Evolutionary conservation across 169 alveolate genomes (phyloP).

Genomic region (Eimeria necatrix): DNA sequence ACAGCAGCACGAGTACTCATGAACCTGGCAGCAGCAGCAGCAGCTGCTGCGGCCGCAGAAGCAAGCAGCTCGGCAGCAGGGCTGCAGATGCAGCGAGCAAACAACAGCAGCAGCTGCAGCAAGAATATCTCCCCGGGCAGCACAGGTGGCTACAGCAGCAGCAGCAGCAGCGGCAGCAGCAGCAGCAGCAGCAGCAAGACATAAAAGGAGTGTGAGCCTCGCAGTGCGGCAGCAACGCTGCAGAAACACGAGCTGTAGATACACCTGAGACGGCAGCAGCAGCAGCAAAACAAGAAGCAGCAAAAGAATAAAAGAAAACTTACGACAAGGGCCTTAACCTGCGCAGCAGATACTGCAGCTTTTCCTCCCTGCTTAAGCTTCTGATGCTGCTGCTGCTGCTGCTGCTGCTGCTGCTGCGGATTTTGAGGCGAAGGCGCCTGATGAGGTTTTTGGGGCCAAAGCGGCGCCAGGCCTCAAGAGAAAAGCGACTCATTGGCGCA

Average conservation of each 20-base stretch:
- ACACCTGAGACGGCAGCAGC: not conserved
- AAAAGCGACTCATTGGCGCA: not conserved
- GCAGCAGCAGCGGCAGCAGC: conserved; percentile 11
- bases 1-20: not conserved
- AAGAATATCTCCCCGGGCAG: not conserved
- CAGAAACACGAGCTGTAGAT: not conserved
- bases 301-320: not conserved
- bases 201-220: too few relatives aligned
- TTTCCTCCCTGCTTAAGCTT: conserved; percentile 5
- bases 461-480: too few relatives aligned
- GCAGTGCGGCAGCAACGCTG: not conserved
- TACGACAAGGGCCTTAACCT: conserved; percentile 43
- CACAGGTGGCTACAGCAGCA: not conserved
- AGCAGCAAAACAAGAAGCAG: not conserved
- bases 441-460: not conserved
- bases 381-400: not conserved
- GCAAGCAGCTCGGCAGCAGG: not conserved
- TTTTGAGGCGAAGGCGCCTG: not conserved
- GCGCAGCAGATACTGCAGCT: not conserved
- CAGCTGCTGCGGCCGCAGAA: not conserved
- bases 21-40: not conserved
- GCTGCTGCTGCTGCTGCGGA: conserved; percentile 21
- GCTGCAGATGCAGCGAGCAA: too few relatives aligned
- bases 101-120: not conserved
- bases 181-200: not conserved